Evolutionary conservation across 495 filamentous ascomycete genomes (phyloP).

Genomic region (Tuber umbilicatum): DNA sequence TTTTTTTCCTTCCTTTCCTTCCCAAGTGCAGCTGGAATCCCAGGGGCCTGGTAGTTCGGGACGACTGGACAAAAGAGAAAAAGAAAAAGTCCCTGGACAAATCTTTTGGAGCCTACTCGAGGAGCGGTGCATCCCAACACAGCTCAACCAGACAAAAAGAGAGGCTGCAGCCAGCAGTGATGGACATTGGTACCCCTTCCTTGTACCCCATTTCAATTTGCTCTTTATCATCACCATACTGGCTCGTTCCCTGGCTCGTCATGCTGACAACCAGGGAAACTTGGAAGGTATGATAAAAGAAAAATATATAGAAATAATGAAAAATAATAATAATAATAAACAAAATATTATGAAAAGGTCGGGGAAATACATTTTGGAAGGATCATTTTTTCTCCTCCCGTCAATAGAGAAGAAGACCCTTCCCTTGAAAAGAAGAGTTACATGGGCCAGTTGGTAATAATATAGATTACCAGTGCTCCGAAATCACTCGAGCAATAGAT

Average conservation of each 20-base stretch:
- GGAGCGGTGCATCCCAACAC: slow-evolving; percentile 36
- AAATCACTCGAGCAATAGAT: slow-evolving; percentile 7
- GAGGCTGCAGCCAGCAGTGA: slow-evolving; percentile 5
- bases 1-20: slow-evolving; percentile 7
- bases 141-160: slow-evolving; percentile 35
- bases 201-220: slow-evolving; percentile 27
- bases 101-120: slow-evolving; percentile 12
- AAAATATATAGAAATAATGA: slow-evolving; percentile 15
- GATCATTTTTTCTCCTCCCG: background rate
- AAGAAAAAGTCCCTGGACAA: slow-evolving; percentile 32
- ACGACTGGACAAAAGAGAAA: slow-evolving; percentile 9
- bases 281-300: slow-evolving; percentile 8
- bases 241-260: slow-evolving; percentile 2
- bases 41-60: slow-evolving; percentile 2
- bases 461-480: slow-evolving; percentile 6
- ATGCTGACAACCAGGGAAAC: background rate
- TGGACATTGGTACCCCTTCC: slow-evolving; percentile 33
- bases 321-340: slow-evolving; percentile 20
- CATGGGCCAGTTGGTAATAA: background rate
- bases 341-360: slow-evolving; percentile 8
- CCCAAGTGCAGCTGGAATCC: background rate
- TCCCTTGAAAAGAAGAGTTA: background rate
- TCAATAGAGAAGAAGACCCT: background rate
- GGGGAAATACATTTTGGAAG: background rate
- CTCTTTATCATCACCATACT: slow-evolving; percentile 28